Evolutionary conservation across 108 stramenopile genomes (phyloP).

Genomic region (Discostella pseudostelligera): DNA sequence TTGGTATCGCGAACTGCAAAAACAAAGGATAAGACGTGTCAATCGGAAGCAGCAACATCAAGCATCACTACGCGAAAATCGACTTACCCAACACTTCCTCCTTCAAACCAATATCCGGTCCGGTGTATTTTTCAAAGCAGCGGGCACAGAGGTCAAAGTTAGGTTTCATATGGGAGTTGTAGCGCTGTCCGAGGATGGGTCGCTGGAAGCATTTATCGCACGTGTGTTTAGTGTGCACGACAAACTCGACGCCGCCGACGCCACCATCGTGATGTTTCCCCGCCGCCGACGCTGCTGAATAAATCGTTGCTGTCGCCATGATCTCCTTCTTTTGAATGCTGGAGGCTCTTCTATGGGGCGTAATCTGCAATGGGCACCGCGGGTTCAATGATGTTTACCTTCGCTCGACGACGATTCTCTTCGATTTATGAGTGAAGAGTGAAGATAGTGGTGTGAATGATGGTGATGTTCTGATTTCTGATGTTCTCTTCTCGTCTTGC

Average conservation of each 20-base stretch:
- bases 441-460: background rate
- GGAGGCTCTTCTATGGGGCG: too few species aligned
- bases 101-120: constrained; percentile 59
- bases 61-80: background rate
- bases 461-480: too few species aligned
- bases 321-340: background rate
- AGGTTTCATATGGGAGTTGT: constrained; percentile 51
- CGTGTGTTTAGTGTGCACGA: constrained; percentile 54
- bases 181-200: constrained; percentile 84
- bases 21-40: background rate
- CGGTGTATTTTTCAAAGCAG: constrained; percentile 64
- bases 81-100: constrained; percentile 56
- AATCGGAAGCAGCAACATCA: background rate
- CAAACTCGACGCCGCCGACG: constrained; percentile 9
- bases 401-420: background rate
- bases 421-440: background rate
- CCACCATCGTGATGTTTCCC: background rate
- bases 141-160: constrained; percentile 78
- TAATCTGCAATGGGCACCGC: too few species aligned
- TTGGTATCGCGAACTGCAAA: constrained; percentile 32
- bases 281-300: background rate
- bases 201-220: constrained; percentile 72
- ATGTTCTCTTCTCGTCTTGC: background rate
- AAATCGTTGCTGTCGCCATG: background rate
- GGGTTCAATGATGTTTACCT: background rate